phyloP scores from a whole-genome alignment of 345 rosid species.

The Clarkia xantiana region DNA sequence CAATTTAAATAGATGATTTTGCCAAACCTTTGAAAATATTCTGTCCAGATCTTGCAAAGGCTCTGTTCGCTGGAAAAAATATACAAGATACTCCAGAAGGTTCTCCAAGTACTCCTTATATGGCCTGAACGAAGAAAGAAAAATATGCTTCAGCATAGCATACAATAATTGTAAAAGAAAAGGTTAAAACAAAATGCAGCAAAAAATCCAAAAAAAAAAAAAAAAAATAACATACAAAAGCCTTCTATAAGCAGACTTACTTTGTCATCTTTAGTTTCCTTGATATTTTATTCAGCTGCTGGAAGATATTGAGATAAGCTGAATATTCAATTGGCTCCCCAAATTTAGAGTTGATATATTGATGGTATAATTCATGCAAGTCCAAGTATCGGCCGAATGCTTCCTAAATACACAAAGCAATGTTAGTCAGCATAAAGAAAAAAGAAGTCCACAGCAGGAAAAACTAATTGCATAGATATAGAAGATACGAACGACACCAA shows the following conservation, averaged over 20 bases:
- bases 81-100: slow-evolving; percentile 55
- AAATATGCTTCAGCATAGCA: neutral
- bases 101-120: slow-evolving; percentile 68
- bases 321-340: slow-evolving; percentile 80
- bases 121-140: slow-evolving; percentile 35
- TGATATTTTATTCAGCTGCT: slow-evolving; percentile 46
- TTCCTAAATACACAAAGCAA: slow-evolving; percentile 39
- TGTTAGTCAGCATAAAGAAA: neutral
- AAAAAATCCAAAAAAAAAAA: too few species aligned
- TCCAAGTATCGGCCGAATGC: slow-evolving; percentile 73
- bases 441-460: neutral
- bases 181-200: too few species aligned
- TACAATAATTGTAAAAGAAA: neutral
- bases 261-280: slow-evolving; percentile 50
- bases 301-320: slow-evolving; percentile 64
- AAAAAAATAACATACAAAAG: too few species aligned
- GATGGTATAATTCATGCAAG: slow-evolving; percentile 80
- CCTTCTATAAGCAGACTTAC: too few species aligned
- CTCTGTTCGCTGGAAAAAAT: slow-evolving; percentile 78
- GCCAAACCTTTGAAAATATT: slow-evolving; percentile 56
- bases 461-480: neutral
- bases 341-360: slow-evolving; percentile 66
- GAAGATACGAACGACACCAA: too few species aligned
- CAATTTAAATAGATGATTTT: neutral
- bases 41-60: slow-evolving; percentile 90